Base-by-base conservation (phyloP, 352 stramenopile species). In the Phytophthora lateralis region DNA sequence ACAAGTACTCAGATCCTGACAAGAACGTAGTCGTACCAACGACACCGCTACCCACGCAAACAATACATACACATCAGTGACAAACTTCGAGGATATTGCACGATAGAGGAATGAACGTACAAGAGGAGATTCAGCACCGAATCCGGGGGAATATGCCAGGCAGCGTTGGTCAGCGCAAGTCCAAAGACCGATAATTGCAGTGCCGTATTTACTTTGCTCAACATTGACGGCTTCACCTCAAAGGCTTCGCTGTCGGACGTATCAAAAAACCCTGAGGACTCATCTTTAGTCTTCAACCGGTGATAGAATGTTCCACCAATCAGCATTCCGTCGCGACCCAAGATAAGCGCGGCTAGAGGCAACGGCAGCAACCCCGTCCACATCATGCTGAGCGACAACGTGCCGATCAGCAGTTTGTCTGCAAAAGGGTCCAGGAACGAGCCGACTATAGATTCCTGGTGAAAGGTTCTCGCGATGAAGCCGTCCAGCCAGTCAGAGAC, bases 131-230 rank as follows among this genome's bases (percentile, higher is more conserved):
- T 53, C 15, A 94, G 65, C 24, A 75, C 73, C n/a, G 71, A 57
- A 46, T 89, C 76, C 2, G 71, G 61, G 3, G 83, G 83, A 42
- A 94, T 68, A 34, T 88, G 76, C 80, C 80, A 91, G 8, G 82
- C 82, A 10, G 78, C 82, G 58, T 94, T 89, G 35, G 81, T 89
- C 52, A 94, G 60, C 47, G 83, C 70, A 37, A 90, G 73, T 21
- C 85, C 85, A 44, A 93, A 91, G 55, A 82, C 76, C 34, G 78
- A 76, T 27, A 94, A 67, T 68, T 94, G 85, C 37, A 93, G 76
- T 29, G 82, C 83, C 49, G 85, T 94, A 66, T 94, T 94, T 51
- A 88, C 66, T 54, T 94, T 94, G 65, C 82, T 92, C 18, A 92
- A 54, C 54, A 85, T 62, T 29, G 80, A 83, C 7, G 85, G 83